Conservation (phyloP, 495 filamentous ascomycete genomes). For the Annulohypoxylon maeteangense region DNA sequence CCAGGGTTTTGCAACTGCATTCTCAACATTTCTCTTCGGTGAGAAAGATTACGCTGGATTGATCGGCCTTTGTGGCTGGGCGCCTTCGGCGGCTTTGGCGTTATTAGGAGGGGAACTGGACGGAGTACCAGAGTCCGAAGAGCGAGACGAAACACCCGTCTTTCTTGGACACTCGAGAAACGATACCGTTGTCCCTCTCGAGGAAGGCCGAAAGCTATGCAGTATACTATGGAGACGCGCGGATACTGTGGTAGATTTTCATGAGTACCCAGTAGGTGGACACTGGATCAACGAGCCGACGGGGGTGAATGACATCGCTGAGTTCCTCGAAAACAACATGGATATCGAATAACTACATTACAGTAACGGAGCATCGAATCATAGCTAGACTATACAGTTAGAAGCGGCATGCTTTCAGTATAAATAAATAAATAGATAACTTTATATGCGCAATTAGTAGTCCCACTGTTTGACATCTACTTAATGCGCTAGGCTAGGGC, state of each 20-base stretch:
- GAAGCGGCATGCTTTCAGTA: not conserved
- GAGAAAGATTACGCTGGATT: slow-evolving; percentile 52
- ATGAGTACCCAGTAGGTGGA: slow-evolving; percentile 62
- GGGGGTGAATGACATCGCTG: slow-evolving; percentile 63
- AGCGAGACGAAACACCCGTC: slow-evolving; percentile 44
- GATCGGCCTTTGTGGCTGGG: slow-evolving; percentile 67
- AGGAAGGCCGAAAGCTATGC: slow-evolving; percentile 56
- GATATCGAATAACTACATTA: not conserved
- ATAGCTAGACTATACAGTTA: not conserved
- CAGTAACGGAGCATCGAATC: not conserved
- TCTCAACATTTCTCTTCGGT: slow-evolving; percentile 54
- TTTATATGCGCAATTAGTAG: too few species aligned
- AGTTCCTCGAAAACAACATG: slow-evolving; percentile 39
- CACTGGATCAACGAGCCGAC: slow-evolving; percentile 67
- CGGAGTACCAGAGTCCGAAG: not conserved
- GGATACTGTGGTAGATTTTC: slow-evolving; percentile 57
- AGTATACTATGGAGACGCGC: slow-evolving; percentile 49
- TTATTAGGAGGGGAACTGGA: not conserved
- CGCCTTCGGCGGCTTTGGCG: slow-evolving; percentile 56
- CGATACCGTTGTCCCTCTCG: slow-evolving; percentile 61
- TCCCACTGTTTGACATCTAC: too few species aligned
- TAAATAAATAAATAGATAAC: too few species aligned
- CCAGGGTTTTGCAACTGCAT: slow-evolving; percentile 57
- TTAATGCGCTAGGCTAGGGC: slow-evolving; percentile 36
- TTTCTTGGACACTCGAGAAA: slow-evolving; percentile 65